Base-by-base conservation (phyloP, 2,329 filamentous ascomycete species). In the Westerdykella sp. region DNA sequence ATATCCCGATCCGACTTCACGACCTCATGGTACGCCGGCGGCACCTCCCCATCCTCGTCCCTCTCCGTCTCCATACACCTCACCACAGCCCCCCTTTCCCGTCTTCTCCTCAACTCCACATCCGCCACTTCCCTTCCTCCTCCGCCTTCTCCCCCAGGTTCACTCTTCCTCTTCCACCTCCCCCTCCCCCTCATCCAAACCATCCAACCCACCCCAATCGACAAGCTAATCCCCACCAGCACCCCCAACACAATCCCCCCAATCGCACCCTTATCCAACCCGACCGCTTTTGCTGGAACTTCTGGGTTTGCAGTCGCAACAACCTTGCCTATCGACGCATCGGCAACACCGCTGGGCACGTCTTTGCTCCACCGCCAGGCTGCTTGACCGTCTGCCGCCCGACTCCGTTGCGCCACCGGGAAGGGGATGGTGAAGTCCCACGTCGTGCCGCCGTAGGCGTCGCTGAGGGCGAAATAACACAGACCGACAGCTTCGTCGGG, bases 1-100 rank as follows among this genome's bases (percentile, higher is more conserved):
- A 28, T 12, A 28, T 12, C 25, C 25, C 25, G 4, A 9, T 28
- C 25, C 25, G 9, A 9, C 13, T 40, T 30, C 3, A 40, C 21
- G 4, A 28, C 31, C 38, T 40, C 38, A 32, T 40, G 38, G 16
- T 40, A 40, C 6, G 38, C 38, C 25, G 38, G 38, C 13, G 38
- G 38, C 25, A 22, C 38, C 21, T 40, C 38, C 12, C 38, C 38
- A 10, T 31, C 13, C 38, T 40, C 38, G 32, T 40, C 38, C 5
- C 38, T 3, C 14, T 40, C 38, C 12, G 25, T 28, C 25, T 28
- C 25, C 25, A 28, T 3, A 10, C 25, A 28, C 25, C 25, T 28
- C 25, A 28, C 25, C 25, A 28, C 25, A 2, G 25, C 25, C 2
- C 25, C 25, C 25, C 25, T 28, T 7, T 28, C 25, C 25, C 25